These are phyloP conservation scores for Abrus pulchellus DNA, from an alignment of 306 rosid species.

Conservation along the genomic window DNA sequence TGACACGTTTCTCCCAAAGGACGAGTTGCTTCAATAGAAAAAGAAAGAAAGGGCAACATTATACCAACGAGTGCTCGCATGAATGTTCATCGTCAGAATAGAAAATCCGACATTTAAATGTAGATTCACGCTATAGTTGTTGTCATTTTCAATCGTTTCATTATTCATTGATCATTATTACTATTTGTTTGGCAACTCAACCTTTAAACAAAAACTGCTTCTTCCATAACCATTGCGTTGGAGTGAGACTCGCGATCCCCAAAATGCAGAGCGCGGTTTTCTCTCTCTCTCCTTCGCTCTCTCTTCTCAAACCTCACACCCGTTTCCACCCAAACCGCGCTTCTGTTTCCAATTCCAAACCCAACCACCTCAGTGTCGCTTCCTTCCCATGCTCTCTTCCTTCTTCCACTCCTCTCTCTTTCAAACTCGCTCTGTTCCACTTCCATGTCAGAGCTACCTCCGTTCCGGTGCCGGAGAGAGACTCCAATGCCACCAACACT, in stretches of 20 bases:
- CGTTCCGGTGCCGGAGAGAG: constrained; percentile 58
- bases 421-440: constrained; percentile 54
- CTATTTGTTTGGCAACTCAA: background rate
- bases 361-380: background rate
- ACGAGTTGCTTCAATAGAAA: background rate
- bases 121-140: background rate
- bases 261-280: constrained; percentile 76
- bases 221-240: background rate
- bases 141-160: background rate
- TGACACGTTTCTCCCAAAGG: constrained; percentile 24
- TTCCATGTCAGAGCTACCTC: constrained; percentile 67
- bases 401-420: constrained; percentile 47
- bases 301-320: constrained; percentile 43
- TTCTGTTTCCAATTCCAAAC: constrained; percentile 47
- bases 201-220: background rate
- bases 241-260: constrained; percentile 44
- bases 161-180: background rate
- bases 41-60: background rate
- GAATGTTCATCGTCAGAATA: background rate
- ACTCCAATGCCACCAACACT: constrained; percentile 26
- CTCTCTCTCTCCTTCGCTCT: constrained; percentile 49
- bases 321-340: constrained; percentile 48
- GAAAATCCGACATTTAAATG: constrained; percentile 23
- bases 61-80: background rate
- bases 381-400: constrained; percentile 37